phyloP scores from a whole-genome alignment of 2,329 filamentous ascomycete species.

The Sporothrix inflata region DNA sequence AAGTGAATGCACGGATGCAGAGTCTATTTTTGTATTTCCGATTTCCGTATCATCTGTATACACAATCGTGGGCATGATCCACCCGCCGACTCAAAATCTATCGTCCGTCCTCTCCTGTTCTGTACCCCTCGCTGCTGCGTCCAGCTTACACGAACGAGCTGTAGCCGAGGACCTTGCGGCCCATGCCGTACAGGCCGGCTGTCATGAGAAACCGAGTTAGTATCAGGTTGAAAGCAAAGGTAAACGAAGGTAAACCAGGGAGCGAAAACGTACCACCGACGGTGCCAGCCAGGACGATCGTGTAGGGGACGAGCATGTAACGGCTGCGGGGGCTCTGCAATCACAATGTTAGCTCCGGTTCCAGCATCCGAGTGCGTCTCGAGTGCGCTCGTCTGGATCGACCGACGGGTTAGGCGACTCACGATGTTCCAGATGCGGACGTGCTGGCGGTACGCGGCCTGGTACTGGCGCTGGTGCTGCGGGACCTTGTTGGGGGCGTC shows the following conservation, averaged over 20 bases:
- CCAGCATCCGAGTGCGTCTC: constrained; percentile 10
- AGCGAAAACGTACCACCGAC: constrained; percentile 53
- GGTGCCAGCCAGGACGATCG: constrained; percentile 64
- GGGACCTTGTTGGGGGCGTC: constrained; percentile 78
- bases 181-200: constrained; percentile 71
- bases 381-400: not conserved
- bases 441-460: constrained; percentile 70
- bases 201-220: constrained; percentile 2
- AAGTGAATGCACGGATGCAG: not conserved
- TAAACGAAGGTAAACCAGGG: not conserved
- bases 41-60: constrained; percentile 23
- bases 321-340: constrained; percentile 66
- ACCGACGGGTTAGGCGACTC: constrained; percentile 45
- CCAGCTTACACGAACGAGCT: constrained; percentile 68
- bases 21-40: constrained; percentile 8
- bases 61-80: constrained; percentile 19
- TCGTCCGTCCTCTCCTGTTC: not conserved
- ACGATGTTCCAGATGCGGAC: constrained; percentile 79
- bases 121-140: not conserved
- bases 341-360: constrained; percentile 35
- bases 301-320: constrained; percentile 69
- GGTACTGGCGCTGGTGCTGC: constrained; percentile 73
- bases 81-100: constrained; percentile 13
- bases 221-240: not conserved
- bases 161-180: constrained; percentile 73